These are phyloP conservation scores for Abrus precatorius DNA, from an alignment of 306 rosid genomes.

Conservation along the genomic window DNA sequence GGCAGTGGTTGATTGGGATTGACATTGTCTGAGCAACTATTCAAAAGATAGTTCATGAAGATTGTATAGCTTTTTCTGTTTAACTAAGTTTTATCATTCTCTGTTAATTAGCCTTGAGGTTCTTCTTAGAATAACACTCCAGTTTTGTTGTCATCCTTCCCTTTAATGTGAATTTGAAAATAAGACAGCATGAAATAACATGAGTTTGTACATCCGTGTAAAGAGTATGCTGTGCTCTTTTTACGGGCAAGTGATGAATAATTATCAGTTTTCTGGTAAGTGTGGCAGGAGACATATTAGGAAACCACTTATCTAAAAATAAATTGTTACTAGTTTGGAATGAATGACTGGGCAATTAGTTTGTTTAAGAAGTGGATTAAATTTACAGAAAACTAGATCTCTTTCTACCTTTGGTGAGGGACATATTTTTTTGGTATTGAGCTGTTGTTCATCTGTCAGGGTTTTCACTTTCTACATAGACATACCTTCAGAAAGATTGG, in stretches of 20 bases:
- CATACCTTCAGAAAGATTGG: not conserved
- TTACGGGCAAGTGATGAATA: conserved; percentile 6
- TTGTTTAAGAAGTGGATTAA: conserved; percentile 1
- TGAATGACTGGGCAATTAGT: not conserved
- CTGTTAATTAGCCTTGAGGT: conserved; percentile 8
- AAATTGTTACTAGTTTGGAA: conserved; percentile 11
- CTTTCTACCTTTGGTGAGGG: not conserved
- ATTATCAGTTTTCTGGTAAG: not conserved
- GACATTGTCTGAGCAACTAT: not conserved
- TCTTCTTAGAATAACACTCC: conserved; percentile 5
- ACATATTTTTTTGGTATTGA: conserved; percentile 9
- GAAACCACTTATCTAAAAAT: conserved; percentile 11
- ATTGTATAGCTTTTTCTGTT: not conserved
- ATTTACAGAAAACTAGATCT: conserved; percentile 22
- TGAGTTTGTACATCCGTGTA: conserved; percentile 10
- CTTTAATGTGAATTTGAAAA: not conserved
- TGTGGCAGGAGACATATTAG: conserved; percentile 2
- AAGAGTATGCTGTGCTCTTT: not conserved
- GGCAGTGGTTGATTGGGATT: conserved; percentile 18
- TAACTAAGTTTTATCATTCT: not conserved
- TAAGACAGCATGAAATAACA: not conserved
- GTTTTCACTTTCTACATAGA: conserved; percentile 4
- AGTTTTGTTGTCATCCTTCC: conserved; percentile 14
- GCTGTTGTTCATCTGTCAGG: not conserved
- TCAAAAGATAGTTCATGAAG: conserved; percentile 22